phyloP scores from a whole-genome alignment of 192 early-diverging fungal genomes.

The Coemansia sp. region DNA sequence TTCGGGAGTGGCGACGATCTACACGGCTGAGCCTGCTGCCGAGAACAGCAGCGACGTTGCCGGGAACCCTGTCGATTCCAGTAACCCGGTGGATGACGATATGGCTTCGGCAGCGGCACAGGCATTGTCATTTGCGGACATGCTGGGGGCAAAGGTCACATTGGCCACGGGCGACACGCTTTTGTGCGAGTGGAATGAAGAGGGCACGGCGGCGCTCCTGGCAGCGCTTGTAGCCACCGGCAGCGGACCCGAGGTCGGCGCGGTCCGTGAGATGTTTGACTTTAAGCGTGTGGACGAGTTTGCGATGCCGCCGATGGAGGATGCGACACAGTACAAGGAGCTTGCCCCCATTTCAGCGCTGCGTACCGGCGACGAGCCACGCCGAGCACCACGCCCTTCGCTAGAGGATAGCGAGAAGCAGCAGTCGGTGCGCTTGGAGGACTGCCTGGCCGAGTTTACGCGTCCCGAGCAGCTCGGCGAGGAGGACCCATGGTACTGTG shows the following conservation, averaged over 20 bases:
- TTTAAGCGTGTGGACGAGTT: constrained; percentile 23
- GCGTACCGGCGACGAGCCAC: constrained; percentile 1
- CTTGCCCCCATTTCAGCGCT: constrained; percentile 6
- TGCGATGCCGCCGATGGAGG: constrained; percentile 34
- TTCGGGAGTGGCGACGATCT: neutral
- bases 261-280: constrained; percentile 15
- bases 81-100: constrained; percentile 31
- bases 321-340: constrained; percentile 17
- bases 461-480: constrained; percentile 68
- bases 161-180: constrained; percentile 40
- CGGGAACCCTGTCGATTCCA: too few species aligned
- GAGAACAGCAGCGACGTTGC: neutral
- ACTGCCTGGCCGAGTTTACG: constrained; percentile 70
- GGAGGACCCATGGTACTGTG: constrained; percentile 76
- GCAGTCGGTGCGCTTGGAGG: constrained; percentile 51
- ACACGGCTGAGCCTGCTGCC: neutral
- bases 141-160: constrained; percentile 10
- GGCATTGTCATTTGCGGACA: constrained; percentile 20
- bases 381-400: constrained; percentile 1
- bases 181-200: constrained; percentile 38
- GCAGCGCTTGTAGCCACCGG: constrained; percentile 21
- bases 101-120: constrained; percentile 24
- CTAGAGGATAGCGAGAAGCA: neutral
- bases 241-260: neutral
- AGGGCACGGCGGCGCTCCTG: constrained; percentile 18